These are phyloP conservation scores for Trichosporon sp. DNA, from an alignment of 1,284 basidiomycete species.

Conservation along the genomic window DNA sequence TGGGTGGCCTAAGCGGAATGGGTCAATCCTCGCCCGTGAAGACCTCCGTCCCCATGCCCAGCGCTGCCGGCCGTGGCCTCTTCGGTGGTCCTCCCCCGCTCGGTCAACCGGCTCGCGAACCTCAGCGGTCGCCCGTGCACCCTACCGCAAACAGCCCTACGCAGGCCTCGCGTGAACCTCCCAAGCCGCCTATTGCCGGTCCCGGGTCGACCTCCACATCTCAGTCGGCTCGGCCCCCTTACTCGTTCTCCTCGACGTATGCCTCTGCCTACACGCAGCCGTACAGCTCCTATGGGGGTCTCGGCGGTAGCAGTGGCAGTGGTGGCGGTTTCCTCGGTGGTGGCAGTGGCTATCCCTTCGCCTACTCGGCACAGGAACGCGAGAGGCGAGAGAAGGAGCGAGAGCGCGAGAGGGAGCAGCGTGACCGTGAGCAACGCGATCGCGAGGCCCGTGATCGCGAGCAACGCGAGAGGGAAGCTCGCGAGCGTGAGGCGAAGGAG, in stretches of 20 bases:
- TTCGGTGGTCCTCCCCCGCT: slow-evolving; percentile 21
- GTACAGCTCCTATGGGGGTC: slow-evolving; percentile 18
- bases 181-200: not conserved
- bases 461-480: slow-evolving; percentile 12
- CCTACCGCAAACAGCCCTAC: slow-evolving; percentile 13
- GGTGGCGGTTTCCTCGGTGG: slow-evolving; percentile 16
- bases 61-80: slow-evolving; percentile 9
- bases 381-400: slow-evolving; percentile 15
- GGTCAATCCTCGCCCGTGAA: slow-evolving; percentile 20
- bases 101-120: slow-evolving; percentile 12
- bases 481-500: slow-evolving; percentile 7
- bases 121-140: slow-evolving; percentile 20
- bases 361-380: slow-evolving; percentile 10
- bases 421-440: not conserved
- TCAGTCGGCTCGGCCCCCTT: slow-evolving; percentile 15
- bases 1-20: slow-evolving; percentile 10
- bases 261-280: slow-evolving; percentile 22
- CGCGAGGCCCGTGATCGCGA: slow-evolving; percentile 15
- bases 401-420: slow-evolving; percentile 11
- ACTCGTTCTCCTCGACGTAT: slow-evolving; percentile 23
- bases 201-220: slow-evolving; percentile 5
- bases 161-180: slow-evolving; percentile 12
- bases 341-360: slow-evolving; percentile 9
- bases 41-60: slow-evolving; percentile 7
- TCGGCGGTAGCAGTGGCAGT: not conserved